Base-by-base conservation (phyloP, 306 rosid species). In the Acmispon strigosus region DNA sequence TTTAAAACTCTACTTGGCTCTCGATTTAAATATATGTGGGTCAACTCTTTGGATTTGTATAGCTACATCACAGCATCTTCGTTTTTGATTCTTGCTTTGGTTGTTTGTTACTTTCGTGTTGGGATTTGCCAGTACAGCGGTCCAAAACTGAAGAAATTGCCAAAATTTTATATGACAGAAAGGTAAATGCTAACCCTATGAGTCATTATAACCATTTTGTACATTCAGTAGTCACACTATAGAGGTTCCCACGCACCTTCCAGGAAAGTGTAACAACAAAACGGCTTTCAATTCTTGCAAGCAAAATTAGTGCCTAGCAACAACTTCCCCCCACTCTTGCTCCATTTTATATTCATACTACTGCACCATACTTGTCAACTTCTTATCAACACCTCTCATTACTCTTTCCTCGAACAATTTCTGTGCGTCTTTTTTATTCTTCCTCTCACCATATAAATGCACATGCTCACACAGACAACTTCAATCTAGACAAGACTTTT, bases 211-310 rank as follows among this genome's bases (percentile, higher is more conserved):
- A 75, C 52, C 44, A 32, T 43, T 18, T 43, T 61, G 86, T 77
- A 81, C 77, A 44, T 83, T 77, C 18, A 10, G 27, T 39, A 14
- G 67, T 49, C 69, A 39, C 62, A 13, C 37, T 58, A 54, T 53
- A 71, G 57, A 54, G 73, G 71, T 78, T 78, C 82, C 80, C 69
- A 81, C 80, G 86, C 84, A 88, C 67, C 90, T 88, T 85, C 93
- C 76, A 81, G 75, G 90, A 83, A 85, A 73, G 88, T 65, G 81
- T 78, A 60, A 34, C 62, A 56, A 15, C 2, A 51, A 51, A 68
- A 42, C 54, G 8, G 37, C 54, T 49, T 51, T 47, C 2, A 22
- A 53, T 53, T 44, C 34, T 8, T 39, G 39, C 64, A 63, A 16
- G 10, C 57, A 53, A 60, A 69, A 50, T 15, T 17, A 48, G 66